These are phyloP conservation scores for Ascochyta clinopodiicola DNA, from an alignment of 2,329 filamentous ascomycete species.

Conservation along the genomic window DNA sequence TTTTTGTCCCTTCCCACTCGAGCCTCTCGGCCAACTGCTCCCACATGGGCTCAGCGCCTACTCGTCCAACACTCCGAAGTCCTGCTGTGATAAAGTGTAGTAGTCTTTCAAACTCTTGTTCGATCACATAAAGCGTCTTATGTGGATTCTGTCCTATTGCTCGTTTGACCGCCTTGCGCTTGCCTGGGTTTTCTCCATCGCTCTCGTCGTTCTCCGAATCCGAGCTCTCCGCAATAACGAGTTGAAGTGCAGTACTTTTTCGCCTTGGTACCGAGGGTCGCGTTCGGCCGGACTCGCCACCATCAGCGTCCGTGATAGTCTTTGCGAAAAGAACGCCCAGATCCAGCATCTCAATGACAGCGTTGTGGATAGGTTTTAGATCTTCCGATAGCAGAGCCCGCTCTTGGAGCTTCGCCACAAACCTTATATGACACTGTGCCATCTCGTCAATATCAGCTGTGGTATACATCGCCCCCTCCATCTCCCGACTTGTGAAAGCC, in stretches of 20 bases:
- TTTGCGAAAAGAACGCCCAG: slow-evolving; percentile 74
- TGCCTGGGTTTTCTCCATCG: slow-evolving; percentile 5
- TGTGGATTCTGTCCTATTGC: background rate
- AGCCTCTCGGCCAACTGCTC: slow-evolving; percentile 83
- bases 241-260: slow-evolving; percentile 25
- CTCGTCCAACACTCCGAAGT: slow-evolving; percentile 75
- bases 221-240: slow-evolving; percentile 29
- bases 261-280: slow-evolving; percentile 15
- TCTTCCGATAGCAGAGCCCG: slow-evolving; percentile 74
- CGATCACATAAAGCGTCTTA: slow-evolving; percentile 63
- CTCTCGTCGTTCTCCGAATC: slow-evolving; percentile 38
- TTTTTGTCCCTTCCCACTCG: slow-evolving; percentile 56
- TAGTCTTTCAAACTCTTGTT: slow-evolving; percentile 68
- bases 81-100: slow-evolving; percentile 75
- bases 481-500: slow-evolving; percentile 61
- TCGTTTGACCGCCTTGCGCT: background rate
- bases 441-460: slow-evolving; percentile 82
- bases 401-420: slow-evolving; percentile 67
- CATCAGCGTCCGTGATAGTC: slow-evolving; percentile 49
- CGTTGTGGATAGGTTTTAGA: slow-evolving; percentile 73
- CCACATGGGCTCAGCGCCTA: slow-evolving; percentile 75
- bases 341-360: slow-evolving; percentile 78
- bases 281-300: background rate
- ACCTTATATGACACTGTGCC: slow-evolving; percentile 71
- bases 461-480: slow-evolving; percentile 64